Conservation (phyloP, 805 yeast genomes). For the Lipomyces yamadae region DNA sequence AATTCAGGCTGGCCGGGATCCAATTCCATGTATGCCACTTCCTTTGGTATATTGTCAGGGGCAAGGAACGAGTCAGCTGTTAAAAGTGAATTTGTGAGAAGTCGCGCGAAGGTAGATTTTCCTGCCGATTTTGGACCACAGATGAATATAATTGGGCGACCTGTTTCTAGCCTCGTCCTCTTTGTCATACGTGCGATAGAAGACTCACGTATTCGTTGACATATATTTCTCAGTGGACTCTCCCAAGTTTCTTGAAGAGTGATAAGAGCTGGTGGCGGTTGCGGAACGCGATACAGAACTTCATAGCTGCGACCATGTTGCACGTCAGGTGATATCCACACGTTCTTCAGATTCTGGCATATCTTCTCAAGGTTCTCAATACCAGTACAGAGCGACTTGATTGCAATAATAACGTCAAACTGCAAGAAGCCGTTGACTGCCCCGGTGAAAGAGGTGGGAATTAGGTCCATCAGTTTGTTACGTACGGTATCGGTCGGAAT, state of each 20-base stretch:
- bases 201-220: constrained; percentile 8
- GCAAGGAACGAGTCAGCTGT: not conserved
- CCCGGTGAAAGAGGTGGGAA: not conserved
- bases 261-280: constrained; percentile 3
- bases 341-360: constrained; percentile 12
- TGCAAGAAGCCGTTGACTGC: constrained; percentile 18
- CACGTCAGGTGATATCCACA: constrained; percentile 9
- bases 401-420: constrained; percentile 34
- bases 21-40: constrained; percentile 60
- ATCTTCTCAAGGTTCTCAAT: constrained; percentile 2
- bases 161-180: not conserved
- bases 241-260: constrained; percentile 33
- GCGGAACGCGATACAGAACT: constrained; percentile 22
- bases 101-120: constrained; percentile 70
- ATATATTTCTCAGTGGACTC: constrained; percentile 39
- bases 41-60: not conserved
- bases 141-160: constrained; percentile 44
- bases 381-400: constrained; percentile 28
- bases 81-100: constrained; percentile 52
- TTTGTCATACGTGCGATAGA: constrained; percentile 25
- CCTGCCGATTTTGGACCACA: constrained; percentile 80
- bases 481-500: not conserved
- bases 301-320: constrained; percentile 9
- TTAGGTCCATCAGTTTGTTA: not conserved
- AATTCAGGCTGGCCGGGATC: constrained; percentile 92